Percentiles rank a stretch among this genome's conserved stretches.
Conservation (phyloP, 768 basidiomycete species). For the Leccinellum luteum region DNA sequence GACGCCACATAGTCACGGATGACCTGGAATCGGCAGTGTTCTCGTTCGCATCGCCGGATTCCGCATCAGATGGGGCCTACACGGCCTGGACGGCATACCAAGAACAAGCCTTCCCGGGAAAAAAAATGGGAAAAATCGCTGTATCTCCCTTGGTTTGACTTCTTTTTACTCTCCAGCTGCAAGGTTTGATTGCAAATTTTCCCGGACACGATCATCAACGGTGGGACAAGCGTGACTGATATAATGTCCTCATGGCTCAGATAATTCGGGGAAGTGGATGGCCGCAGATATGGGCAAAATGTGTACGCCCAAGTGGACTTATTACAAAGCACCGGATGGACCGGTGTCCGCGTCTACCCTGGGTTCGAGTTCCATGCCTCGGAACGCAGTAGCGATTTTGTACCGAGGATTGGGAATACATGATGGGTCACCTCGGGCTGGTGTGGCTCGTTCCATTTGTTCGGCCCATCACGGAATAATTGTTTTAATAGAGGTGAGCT, state of each 20-base stretch:
- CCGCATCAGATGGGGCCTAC: slow-evolving; percentile 27
- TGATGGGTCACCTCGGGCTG: slow-evolving; percentile 37
- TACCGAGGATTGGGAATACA: slow-evolving; percentile 42
- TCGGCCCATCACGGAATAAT: slow-evolving; percentile 20
- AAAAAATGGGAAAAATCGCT: slow-evolving; percentile 41
- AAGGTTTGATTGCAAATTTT: slow-evolving; percentile 32
- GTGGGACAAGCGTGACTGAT: slow-evolving; percentile 22
- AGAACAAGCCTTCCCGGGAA: slow-evolving; percentile 39
- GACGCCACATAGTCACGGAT: slow-evolving; percentile 5
- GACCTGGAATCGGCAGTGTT: slow-evolving; percentile 13
- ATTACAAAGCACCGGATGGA: slow-evolving; percentile 25
- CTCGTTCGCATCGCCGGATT: slow-evolving; percentile 1
- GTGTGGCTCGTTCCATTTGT: slow-evolving; percentile 21
- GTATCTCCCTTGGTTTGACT: slow-evolving; percentile 47
- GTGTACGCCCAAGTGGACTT: slow-evolving; percentile 19
- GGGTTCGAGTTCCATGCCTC: slow-evolving; percentile 51
- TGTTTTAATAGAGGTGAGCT: slow-evolving; percentile 4
- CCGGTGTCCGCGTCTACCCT: slow-evolving; percentile 41
- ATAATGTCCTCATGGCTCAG: slow-evolving; percentile 37
- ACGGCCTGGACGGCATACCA: slow-evolving; percentile 29
- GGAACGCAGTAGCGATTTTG: slow-evolving; percentile 42
- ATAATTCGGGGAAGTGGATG: slow-evolving; percentile 28
- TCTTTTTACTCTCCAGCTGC: slow-evolving; percentile 28
- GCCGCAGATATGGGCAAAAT: slow-evolving; percentile 32
- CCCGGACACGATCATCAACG: slow-evolving; percentile 33